phyloP scores from a whole-genome alignment of 108 stramenopile species.

The Nitzschia palea region DNA sequence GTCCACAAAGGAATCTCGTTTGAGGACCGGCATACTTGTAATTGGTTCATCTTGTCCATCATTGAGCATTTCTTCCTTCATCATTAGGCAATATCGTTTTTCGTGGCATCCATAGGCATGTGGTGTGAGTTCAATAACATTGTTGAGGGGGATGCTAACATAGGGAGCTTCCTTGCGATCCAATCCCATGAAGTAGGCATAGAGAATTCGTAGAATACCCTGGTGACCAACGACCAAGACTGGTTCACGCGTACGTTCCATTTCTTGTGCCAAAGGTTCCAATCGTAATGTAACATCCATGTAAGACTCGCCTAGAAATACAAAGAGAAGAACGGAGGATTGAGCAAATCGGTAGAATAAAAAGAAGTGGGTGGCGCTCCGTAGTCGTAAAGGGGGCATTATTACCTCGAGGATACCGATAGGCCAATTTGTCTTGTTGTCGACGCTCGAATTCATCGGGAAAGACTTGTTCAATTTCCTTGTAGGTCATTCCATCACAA shows the following conservation, averaged over 20 bases:
- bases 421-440: slow-evolving; percentile 92
- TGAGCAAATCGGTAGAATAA: no score
- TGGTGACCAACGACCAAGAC: slow-evolving; percentile 96
- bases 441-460: slow-evolving; percentile 94
- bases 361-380: neutral
- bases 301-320: slow-evolving; percentile 89
- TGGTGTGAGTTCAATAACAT: slow-evolving; percentile 95
- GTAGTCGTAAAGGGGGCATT: no score
- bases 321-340: neutral
- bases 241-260: slow-evolving; percentile 97
- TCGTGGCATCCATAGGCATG: slow-evolving; percentile 96
- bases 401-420: slow-evolving; percentile 84
- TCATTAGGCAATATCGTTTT: slow-evolving; percentile 87
- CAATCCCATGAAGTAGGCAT: slow-evolving; percentile 98
- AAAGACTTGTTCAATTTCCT: slow-evolving; percentile 91
- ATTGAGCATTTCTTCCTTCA: slow-evolving; percentile 84
- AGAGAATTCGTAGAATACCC: slow-evolving; percentile 95
- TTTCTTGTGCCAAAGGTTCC: slow-evolving; percentile 96
- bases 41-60: slow-evolving; percentile 93
- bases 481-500: slow-evolving; percentile 95
- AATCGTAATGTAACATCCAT: slow-evolving; percentile 97
- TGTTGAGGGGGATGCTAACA: slow-evolving; percentile 96
- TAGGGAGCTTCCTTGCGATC: slow-evolving; percentile 95
- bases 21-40: slow-evolving; percentile 74
- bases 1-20: slow-evolving; percentile 18